Evolutionary conservation across 805 yeast species (phyloP).

Genomic region (Candida ortonii): DNA sequence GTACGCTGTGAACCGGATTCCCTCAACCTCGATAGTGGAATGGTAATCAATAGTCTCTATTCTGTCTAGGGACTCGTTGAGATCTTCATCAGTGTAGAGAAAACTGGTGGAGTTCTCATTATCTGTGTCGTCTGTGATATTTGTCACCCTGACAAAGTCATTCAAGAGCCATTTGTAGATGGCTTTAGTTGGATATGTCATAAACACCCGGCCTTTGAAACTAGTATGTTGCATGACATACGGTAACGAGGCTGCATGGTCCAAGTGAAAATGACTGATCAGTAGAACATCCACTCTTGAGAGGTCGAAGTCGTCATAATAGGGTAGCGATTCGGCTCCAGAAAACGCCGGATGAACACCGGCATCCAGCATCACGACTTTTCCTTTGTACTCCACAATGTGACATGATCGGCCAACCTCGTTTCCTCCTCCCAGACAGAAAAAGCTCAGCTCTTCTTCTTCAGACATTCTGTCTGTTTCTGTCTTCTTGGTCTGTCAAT

Average conservation of each 20-base stretch:
- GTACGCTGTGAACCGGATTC: constrained; percentile 92
- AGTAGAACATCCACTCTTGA: constrained; percentile 81
- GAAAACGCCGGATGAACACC: constrained; percentile 96
- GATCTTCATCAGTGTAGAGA: constrained; percentile 86
- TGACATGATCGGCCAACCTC: constrained; percentile 98
- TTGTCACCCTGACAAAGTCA: constrained; percentile 91
- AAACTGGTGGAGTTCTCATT: constrained; percentile 41
- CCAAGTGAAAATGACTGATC: constrained; percentile 94
- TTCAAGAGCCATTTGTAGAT: constrained; percentile 92
- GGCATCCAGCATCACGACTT: constrained; percentile 95
- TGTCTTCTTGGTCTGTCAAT: not conserved
- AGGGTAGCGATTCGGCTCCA: constrained; percentile 89
- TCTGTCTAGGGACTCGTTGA: constrained; percentile 78
- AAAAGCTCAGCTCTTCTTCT: constrained; percentile 53
- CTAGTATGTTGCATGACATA: constrained; percentile 96
- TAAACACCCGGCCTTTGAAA: constrained; percentile 92
- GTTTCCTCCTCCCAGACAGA: constrained; percentile 95
- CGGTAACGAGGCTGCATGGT: constrained; percentile 97
- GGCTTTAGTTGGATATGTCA: constrained; percentile 99
- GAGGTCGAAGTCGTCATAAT: constrained; percentile 91
- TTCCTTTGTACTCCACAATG: constrained; percentile 85
- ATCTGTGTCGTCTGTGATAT: constrained; percentile 45
- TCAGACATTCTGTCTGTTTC: constrained; percentile 2
- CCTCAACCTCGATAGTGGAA: constrained; percentile 91
- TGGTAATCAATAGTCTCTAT: constrained; percentile 96